Base-by-base conservation (phyloP, 306 rosid species). In the Comarum palustre region DNA sequence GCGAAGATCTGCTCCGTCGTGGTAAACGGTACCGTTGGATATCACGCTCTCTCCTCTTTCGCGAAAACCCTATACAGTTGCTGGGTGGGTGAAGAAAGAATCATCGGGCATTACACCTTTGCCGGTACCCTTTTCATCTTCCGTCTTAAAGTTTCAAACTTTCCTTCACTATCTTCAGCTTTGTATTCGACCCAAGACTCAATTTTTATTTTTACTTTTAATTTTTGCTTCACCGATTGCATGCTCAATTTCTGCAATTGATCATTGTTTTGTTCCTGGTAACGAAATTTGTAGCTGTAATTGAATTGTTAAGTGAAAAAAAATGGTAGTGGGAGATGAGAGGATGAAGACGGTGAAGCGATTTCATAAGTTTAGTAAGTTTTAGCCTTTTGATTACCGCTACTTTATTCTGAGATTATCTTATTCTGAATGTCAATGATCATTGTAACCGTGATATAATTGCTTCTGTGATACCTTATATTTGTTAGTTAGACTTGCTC, bases 1-100 rank as follows among this genome's bases (percentile, higher is more conserved):
- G 42, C 42, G 47, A 25, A 22, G 68, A 68, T 67, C 74, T 50
- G 24, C 17, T 76, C 60, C 65, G n/a, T 69, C 71, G 71, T 47
- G 50, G 20, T 45, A 9, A 69, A 77, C 75, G 76, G 72, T 39
- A 42, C 81, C 72, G 72, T 71, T 39, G 66, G 54, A n/a, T 70
- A 25, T 13, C 66, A 55, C 19, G 38, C 11, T 25, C 29, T 34
- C 48, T 57, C 51, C 15, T 0, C 25, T 29, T 32, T 66, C 11
- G 76, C 54, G 42, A 60, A 73, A 57, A 57, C 77, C 70, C 77
- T 73, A 73, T 4, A 32, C 54, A 71, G 66, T 41, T 11, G 42
- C 42, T 8, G 42, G 11, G 39, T 39, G 42, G 38, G 38, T 34
- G 38, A 34, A 34, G 38, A 34, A 34, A 34, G 38, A 39, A 39